phyloP scores from a whole-genome alignment of 1,284 basidiomycete genomes.

The Filobasidium uniguttulatum region DNA sequence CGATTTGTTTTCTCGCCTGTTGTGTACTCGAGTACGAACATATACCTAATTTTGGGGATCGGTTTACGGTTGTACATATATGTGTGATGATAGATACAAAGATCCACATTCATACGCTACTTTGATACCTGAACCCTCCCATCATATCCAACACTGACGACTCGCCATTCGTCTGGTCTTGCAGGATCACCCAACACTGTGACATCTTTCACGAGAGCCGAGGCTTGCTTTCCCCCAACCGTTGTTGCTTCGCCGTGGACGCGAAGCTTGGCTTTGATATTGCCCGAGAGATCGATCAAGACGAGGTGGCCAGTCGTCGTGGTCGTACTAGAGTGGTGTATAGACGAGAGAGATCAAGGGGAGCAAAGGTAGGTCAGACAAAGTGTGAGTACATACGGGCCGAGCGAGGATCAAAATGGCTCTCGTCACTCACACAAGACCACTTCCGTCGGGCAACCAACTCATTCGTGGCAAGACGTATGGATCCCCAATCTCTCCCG shows the following conservation, averaged over 20 bases:
- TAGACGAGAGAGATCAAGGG: slow-evolving; percentile 1
- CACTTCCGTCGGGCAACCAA: slow-evolving; percentile 33
- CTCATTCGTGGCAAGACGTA: slow-evolving; percentile 35
- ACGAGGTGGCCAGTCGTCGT: slow-evolving; percentile 30
- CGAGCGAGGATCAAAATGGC: no score
- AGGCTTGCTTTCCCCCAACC: not conserved
- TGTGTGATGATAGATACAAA: no score
- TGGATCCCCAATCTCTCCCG: slow-evolving; percentile 26
- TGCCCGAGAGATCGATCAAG: slow-evolving; percentile 25
- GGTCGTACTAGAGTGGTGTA: no score
- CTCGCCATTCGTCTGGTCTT: slow-evolving; percentile 21
- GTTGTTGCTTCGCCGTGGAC: slow-evolving; percentile 24
- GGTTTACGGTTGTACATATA: no score
- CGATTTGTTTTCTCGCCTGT: no score
- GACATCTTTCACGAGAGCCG: slow-evolving; percentile 8
- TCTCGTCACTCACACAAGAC: slow-evolving; percentile 26
- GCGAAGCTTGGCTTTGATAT: slow-evolving; percentile 25
- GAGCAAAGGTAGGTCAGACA: not conserved
- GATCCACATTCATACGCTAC: no score
- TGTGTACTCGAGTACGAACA: no score
- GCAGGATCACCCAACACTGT: slow-evolving; percentile 14
- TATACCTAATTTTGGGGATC: no score
- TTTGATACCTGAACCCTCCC: slow-evolving; percentile 17
- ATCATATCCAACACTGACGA: slow-evolving; percentile 35
- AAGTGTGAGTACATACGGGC: not conserved